Conservation (phyloP, 208 protist genomes). For the Kentomonas sorsogonicus region DNA sequence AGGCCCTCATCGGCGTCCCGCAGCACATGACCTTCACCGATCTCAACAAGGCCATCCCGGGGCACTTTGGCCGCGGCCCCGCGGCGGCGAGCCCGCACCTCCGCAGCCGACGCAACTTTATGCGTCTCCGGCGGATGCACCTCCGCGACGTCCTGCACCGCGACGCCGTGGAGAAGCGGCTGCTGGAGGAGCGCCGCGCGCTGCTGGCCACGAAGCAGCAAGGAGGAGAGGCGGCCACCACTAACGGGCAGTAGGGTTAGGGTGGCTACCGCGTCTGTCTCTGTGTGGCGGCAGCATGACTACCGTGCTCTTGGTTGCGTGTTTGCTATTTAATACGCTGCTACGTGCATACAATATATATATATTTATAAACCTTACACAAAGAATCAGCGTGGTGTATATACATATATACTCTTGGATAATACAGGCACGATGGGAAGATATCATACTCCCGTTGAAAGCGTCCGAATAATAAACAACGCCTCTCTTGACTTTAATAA, state of each 20-base stretch:
- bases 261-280: background rate
- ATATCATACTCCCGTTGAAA: too few relatives aligned
- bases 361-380: background rate
- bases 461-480: too few relatives aligned
- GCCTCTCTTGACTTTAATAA: too few relatives aligned
- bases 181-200: conserved; percentile 54
- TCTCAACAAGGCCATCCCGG: conserved; percentile 49
- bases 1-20: conserved; percentile 67
- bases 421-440: too few relatives aligned
- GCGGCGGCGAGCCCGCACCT: conserved; percentile 35
- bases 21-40: conserved; percentile 76
- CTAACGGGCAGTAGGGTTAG: background rate
- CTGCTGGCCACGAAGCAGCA: conserved; percentile 4
- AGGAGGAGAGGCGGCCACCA: background rate
- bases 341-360: background rate
- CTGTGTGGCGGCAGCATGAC: too few relatives aligned
- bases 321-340: background rate
- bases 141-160: conserved; percentile 80
- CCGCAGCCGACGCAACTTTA: conserved; percentile 77
- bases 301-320: background rate
- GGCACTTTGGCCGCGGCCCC: conserved; percentile 50
- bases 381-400: too few relatives aligned
- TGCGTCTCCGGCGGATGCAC: conserved; percentile 71
- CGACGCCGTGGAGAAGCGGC: conserved; percentile 59
- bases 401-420: too few relatives aligned